A percentile compares a stretch with the other conserved stretches of the same genome.
phyloP scores from a whole-genome alignment of 1,139 yeast genomes.

The Casaregolazyma lundiana region DNA sequence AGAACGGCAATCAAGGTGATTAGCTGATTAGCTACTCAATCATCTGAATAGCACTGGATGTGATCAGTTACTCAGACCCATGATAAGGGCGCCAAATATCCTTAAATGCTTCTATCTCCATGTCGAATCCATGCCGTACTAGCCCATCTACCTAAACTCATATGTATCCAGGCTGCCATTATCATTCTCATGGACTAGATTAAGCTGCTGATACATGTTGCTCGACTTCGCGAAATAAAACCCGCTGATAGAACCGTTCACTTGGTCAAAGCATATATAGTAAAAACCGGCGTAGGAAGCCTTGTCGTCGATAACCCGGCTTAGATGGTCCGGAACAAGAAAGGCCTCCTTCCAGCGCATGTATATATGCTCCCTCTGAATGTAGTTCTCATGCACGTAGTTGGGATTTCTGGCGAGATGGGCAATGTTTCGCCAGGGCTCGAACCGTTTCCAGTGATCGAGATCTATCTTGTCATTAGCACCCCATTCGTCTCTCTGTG shows the following conservation, averaged over 20 bases:
- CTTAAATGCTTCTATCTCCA: too few relatives aligned
- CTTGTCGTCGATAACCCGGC: slow-evolving; percentile 49
- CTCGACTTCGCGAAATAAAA: slow-evolving; percentile 74
- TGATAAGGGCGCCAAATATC: too few relatives aligned
- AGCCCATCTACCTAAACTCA: slow-evolving; percentile 31
- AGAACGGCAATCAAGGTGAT: too few relatives aligned
- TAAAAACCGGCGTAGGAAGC: slow-evolving; percentile 94
- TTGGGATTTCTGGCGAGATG: slow-evolving; percentile 27
- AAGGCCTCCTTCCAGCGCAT: slow-evolving; percentile 97
- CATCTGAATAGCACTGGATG: too few relatives aligned
- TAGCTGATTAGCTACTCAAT: too few relatives aligned
- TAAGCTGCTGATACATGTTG: slow-evolving; percentile 70
- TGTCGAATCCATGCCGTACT: background rate
- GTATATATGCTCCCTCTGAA: slow-evolving; percentile 51
- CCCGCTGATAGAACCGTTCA: slow-evolving; percentile 71
- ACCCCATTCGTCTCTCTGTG: slow-evolving; percentile 52
- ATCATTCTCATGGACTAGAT: slow-evolving; percentile 44
- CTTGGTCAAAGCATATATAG: slow-evolving; percentile 76
- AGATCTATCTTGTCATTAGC: slow-evolving; percentile 64
- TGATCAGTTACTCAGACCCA: too few relatives aligned
- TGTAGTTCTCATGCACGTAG: slow-evolving; percentile 32
- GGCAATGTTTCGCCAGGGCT: slow-evolving; percentile 47
- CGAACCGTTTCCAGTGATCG: slow-evolving; percentile 82
- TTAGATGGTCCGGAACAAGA: slow-evolving; percentile 71
- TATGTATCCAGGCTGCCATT: slow-evolving; percentile 37